Evolutionary conservation across 306 rosid genomes (phyloP).

Genomic region (Cucumis melo): DNA sequence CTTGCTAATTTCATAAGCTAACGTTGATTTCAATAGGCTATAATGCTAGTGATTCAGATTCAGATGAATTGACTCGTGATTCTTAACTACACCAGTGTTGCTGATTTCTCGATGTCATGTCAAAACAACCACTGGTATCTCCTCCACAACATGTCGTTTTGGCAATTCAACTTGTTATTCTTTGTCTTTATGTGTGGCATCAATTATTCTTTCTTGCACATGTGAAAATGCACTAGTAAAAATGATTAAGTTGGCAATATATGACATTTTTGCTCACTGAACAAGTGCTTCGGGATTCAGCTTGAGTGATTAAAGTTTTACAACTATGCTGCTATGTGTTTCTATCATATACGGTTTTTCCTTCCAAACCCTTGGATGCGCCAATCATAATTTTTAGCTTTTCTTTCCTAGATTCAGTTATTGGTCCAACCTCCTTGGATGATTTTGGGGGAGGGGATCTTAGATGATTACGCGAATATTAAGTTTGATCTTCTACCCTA

Average conservation of each 20-base stretch:
- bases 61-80: constrained; percentile 55
- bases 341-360: neutral
- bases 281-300: neutral
- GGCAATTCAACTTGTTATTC: neutral
- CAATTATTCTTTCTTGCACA: neutral
- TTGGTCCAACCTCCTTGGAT: neutral
- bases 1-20: neutral
- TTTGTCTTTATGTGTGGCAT: neutral
- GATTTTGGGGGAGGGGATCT: too few species aligned
- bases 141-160: neutral
- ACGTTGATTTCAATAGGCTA: constrained; percentile 36
- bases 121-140: constrained; percentile 3
- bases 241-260: neutral
- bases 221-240: neutral
- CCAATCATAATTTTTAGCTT: neutral
- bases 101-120: neutral
- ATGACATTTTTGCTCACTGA: neutral
- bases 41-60: constrained; percentile 90
- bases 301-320: neutral
- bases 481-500: neutral
- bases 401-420: neutral
- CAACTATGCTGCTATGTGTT: neutral
- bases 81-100: constrained; percentile 21
- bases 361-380: neutral
- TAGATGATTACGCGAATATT: neutral